Conservation (phyloP, 345 rosid species). For the Corymbia maculata region DNA sequence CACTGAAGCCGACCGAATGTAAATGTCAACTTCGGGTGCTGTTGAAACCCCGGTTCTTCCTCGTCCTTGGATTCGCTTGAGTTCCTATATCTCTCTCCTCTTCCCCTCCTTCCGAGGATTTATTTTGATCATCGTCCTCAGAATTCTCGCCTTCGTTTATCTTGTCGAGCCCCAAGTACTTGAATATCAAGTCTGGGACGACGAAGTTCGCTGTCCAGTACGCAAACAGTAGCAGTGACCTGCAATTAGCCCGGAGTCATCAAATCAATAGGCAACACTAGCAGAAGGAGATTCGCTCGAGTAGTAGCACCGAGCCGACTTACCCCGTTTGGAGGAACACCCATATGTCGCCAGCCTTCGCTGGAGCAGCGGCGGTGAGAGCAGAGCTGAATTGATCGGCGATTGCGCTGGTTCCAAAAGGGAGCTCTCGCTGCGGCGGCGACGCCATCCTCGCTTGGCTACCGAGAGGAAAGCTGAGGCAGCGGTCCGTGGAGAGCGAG, state of each 20-base stretch:
- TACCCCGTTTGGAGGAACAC: constrained; percentile 32
- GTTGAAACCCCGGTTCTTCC: background rate
- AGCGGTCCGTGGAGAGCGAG: background rate
- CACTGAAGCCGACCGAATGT: background rate
- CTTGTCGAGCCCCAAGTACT: constrained; percentile 8
- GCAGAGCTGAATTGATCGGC: background rate
- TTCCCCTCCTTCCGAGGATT: background rate
- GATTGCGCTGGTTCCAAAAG: background rate
- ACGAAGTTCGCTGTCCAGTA: constrained; percentile 27
- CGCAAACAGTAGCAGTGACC: constrained; percentile 22
- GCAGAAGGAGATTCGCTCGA: background rate
- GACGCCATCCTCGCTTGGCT: background rate
- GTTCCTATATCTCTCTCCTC: background rate
- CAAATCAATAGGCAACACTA: background rate
- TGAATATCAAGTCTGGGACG: constrained; percentile 22
- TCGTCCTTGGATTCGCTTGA: background rate
- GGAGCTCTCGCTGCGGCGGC: background rate
- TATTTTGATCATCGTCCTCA: background rate
- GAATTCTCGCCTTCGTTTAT: background rate
- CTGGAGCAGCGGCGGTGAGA: constrained; percentile 14
- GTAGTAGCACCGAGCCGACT: background rate
- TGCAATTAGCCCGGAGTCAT: background rate
- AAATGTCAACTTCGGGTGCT: background rate
- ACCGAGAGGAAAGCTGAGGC: background rate
- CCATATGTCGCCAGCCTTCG: constrained; percentile 14